These are phyloP conservation scores for Hypoxylon trugodes DNA, from an alignment of 495 filamentous ascomycete genomes.

Conservation along the genomic window DNA sequence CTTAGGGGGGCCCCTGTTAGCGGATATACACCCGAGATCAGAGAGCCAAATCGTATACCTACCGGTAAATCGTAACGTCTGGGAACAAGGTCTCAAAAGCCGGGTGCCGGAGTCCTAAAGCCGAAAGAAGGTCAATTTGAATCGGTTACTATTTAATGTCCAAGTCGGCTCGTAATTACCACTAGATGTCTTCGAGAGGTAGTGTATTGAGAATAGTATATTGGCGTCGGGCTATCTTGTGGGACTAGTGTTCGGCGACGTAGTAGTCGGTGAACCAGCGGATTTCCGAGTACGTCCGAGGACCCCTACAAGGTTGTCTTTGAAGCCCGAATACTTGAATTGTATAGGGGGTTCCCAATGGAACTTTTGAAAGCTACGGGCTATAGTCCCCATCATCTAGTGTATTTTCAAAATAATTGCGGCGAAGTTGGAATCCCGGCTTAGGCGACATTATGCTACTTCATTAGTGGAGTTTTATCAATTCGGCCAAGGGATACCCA, in stretches of 20 bases:
- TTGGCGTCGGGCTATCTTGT: too few relatives aligned
- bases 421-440: neutral
- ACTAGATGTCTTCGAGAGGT: too few relatives aligned
- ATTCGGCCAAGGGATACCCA: conserved; percentile 1
- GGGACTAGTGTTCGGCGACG: too few relatives aligned
- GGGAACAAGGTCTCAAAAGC: conserved; percentile 21
- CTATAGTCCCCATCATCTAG: too few relatives aligned
- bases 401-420: neutral
- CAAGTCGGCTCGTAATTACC: conserved; percentile 2
- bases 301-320: too few relatives aligned
- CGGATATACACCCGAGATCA: conserved; percentile 19
- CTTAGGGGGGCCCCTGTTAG: conserved; percentile 1
- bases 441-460: neutral
- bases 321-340: too few relatives aligned
- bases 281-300: too few relatives aligned
- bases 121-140: neutral
- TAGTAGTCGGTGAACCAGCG: too few relatives aligned
- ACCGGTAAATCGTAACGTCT: conserved; percentile 11
- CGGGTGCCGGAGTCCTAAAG: conserved; percentile 8
- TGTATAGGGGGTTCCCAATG: too few relatives aligned
- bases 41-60: conserved; percentile 7
- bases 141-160: neutral
- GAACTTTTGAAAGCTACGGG: too few relatives aligned
- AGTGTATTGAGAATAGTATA: too few relatives aligned
- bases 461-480: conserved; percentile 9